Evolutionary conservation across 805 yeast genomes (phyloP), one percentile per base, ranked within the genome.

Genomic region (Candida insectalens): DNA sequence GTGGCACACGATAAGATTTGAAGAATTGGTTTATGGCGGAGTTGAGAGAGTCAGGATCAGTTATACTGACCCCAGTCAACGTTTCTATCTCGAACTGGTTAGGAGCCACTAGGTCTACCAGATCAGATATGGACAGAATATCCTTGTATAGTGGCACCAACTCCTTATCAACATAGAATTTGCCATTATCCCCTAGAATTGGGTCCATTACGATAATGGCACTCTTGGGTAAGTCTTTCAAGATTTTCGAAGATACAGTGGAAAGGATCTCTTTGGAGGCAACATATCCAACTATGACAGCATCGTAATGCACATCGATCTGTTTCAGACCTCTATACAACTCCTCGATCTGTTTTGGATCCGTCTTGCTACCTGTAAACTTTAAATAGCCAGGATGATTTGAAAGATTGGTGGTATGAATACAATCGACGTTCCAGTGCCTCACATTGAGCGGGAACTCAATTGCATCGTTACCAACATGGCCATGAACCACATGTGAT

Each of bases 401-500:
- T 2, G 95, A 83, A 46, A 78, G 77, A 49, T 84, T 83, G 15
- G 88, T 94, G 1, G 95, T 84, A 57, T 89, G 84, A 35, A 92
- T 64, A 16, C 76, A 76, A 52, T 89, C 96, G 7, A 88, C 95
- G 51, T 92, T 89, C 96, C 96, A 89, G 0, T 92, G 94, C 29
- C 73, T 65, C 27, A 75, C 62, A 50, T 89, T 96, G 16, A 89
- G 59, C 0, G 97, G 96, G 51, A 92, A 83, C 2, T 89, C 82
- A 1, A 92, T 83, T 0, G 96, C 95, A 37, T 77, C 71, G 53
- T 87, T 87, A 1, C 98, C 98, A 2, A 92, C 98, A 48, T 84
- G 81, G 3, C 98, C 98, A 52, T 89, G 97, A 3, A 76, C 87
- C 2, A 92, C 97, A 55, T 92, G 96, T 3, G 95, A 84, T 45